These are phyloP conservation scores for Chlamydomonas incerta DNA, from an alignment of 139 green algal species.

Conservation along the genomic window DNA sequence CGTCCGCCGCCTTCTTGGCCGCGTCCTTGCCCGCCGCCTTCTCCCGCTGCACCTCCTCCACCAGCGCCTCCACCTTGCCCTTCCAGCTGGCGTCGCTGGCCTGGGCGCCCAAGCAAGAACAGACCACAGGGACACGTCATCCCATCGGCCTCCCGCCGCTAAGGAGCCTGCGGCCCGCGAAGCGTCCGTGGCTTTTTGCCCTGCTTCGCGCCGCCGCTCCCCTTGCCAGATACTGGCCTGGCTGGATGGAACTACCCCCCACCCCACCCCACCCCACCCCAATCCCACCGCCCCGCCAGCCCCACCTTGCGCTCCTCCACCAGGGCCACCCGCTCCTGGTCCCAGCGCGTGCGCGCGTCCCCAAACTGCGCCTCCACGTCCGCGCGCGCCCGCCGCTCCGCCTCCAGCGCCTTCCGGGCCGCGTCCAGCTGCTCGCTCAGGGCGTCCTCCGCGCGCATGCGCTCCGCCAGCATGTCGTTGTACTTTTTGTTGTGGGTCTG, in stretches of 20 bases:
- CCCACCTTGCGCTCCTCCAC: conserved; percentile 21
- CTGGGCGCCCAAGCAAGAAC: no score
- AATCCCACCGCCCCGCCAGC: no score
- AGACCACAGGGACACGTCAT: no score
- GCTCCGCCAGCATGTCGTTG: conserved; percentile 74
- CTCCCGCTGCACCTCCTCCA: conserved; percentile 56
- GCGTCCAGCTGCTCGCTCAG: conserved; percentile 42
- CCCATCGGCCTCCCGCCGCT: no score
- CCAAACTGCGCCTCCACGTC: conserved; percentile 12
- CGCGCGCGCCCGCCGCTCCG: not conserved
- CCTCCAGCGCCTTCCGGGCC: conserved; percentile 39
- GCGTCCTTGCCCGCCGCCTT: conserved; percentile 43
- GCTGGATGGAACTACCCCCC: no score
- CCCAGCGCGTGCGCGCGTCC: conserved; percentile 28
- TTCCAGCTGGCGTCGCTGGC: conserved; percentile 43
- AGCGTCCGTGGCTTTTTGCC: no score
- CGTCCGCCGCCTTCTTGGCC: conserved; percentile 30
- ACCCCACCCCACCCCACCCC: no score
- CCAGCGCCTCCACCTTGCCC: conserved; percentile 44
- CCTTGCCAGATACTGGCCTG: no score
- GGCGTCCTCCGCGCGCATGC: conserved; percentile 48
- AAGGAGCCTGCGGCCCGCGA: no score
- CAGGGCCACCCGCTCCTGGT: conserved; percentile 28
- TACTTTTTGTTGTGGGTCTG: conserved; percentile 68
- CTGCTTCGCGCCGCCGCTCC: no score